Evolutionary conservation across 192 early-diverging fungal species (phyloP).

Genomic region (Gigaspora rosea): DNA sequence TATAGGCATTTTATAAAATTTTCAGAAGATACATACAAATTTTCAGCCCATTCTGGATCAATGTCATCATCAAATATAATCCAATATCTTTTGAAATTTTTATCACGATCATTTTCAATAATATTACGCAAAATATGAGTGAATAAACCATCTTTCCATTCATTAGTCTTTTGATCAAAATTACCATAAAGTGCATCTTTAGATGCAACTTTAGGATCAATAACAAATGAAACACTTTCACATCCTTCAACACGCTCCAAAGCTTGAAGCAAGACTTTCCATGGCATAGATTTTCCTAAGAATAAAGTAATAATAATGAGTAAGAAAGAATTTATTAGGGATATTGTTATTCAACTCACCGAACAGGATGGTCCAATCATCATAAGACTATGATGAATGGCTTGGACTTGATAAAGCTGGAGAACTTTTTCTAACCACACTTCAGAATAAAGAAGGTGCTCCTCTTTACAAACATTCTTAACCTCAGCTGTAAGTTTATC

Average conservation of each 20-base stretch:
- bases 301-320: no score
- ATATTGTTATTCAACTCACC: constrained; percentile 31
- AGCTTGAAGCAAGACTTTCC: constrained; percentile 89
- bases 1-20: no score
- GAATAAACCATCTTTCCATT: constrained; percentile 99
- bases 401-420: constrained; percentile 97
- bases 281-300: constrained; percentile 77
- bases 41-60: constrained; percentile 99
- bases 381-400: constrained; percentile 99
- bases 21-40: constrained; percentile 50
- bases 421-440: constrained; percentile 96
- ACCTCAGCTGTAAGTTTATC: constrained; percentile 74
- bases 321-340: no score
- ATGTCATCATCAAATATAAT: constrained; percentile 99
- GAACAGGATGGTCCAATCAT: constrained; percentile 98
- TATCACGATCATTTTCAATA: constrained; percentile 96
- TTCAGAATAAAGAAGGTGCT: constrained; percentile 71
- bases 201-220: constrained; percentile 97
- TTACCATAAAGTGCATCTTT: constrained; percentile 98
- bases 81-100: constrained; percentile 93
- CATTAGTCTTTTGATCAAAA: constrained; percentile 95
- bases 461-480: constrained; percentile 72
- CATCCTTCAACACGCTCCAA: constrained; percentile 85
- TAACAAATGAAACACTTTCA: constrained; percentile 91
- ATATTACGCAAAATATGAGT: constrained; percentile 97